A percentile compares a stretch with the other conserved stretches of the same genome.
phyloP scores from a whole-genome alignment of 345 rosid species.

The Citrus maxima region DNA sequence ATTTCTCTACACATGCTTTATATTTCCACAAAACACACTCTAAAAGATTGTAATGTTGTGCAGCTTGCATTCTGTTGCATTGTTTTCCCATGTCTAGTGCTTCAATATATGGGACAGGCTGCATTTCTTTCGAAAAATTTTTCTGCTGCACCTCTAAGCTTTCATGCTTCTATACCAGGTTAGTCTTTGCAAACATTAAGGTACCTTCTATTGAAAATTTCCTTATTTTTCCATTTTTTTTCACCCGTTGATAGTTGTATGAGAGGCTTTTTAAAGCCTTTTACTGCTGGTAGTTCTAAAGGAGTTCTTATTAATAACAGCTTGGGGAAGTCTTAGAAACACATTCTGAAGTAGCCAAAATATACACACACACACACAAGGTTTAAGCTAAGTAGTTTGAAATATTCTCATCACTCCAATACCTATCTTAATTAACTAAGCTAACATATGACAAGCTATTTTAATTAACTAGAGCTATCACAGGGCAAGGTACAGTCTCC shows the following conservation, averaged over 20 bases:
- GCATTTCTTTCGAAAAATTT: constrained; percentile 87
- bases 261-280: neutral
- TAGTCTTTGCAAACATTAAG: constrained; percentile 10
- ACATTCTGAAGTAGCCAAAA: neutral
- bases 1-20: neutral
- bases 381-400: neutral
- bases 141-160: constrained; percentile 55
- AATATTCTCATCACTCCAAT: neutral
- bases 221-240: constrained; percentile 9
- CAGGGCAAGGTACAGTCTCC: neutral
- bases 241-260: neutral
- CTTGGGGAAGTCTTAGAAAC: neutral
- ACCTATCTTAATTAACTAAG: neutral
- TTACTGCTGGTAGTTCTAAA: neutral
- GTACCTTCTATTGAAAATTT: neutral
- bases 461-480: too few relatives aligned
- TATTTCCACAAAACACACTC: neutral
- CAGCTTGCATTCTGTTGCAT: constrained; percentile 77
- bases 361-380: neutral
- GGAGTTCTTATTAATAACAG: neutral
- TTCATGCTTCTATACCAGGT: constrained; percentile 92
- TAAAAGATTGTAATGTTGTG: constrained; percentile 22
- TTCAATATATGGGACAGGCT: constrained; percentile 98
- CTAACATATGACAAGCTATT: neutral
- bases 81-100: constrained; percentile 89